These are phyloP conservation scores for Fusarium mangiferae DNA, from an alignment of 2,329 filamentous ascomycete genomes.

Conservation along the genomic window DNA sequence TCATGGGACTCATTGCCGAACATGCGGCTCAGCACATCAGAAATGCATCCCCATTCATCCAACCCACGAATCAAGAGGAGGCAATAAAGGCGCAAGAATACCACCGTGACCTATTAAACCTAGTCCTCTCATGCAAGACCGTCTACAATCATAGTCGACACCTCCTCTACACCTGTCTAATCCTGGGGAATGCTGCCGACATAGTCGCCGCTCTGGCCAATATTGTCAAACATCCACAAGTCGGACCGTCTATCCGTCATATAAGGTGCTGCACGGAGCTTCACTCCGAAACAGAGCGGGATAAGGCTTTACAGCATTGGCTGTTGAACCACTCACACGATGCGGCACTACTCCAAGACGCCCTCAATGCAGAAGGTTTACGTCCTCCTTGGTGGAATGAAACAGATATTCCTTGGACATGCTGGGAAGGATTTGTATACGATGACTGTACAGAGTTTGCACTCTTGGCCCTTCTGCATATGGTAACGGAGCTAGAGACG, in stretches of 20 bases:
- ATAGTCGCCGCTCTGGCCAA: not conserved
- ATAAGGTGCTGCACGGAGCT: constrained; percentile 1
- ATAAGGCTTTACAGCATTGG: not conserved
- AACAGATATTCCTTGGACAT: not conserved
- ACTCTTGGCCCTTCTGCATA: not conserved
- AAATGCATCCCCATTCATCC: constrained; percentile 9
- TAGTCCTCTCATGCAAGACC: not conserved
- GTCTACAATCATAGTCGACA: not conserved
- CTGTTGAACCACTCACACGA: not conserved
- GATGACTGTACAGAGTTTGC: constrained; percentile 2
- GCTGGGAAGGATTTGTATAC: not conserved
- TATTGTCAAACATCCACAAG: constrained; percentile 1
- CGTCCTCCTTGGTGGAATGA: constrained; percentile 9
- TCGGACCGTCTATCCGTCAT: constrained; percentile 21
- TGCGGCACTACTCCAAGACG: not conserved
- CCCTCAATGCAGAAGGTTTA: not conserved
- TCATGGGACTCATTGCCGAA: constrained; percentile 7
- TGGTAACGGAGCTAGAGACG: constrained; percentile 6
- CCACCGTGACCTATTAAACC: not conserved
- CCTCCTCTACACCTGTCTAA: constrained; percentile 6
- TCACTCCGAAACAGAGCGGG: not conserved
- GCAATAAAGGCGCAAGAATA: not conserved
- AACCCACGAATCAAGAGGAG: not conserved
- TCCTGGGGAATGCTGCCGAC: not conserved
- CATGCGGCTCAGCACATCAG: not conserved